Percentiles rank a stretch among this genome's conserved stretches.
phyloP scores from a whole-genome alignment of 2,329 filamentous ascomycete genomes.

The Teratosphaeria gauchensis region DNA sequence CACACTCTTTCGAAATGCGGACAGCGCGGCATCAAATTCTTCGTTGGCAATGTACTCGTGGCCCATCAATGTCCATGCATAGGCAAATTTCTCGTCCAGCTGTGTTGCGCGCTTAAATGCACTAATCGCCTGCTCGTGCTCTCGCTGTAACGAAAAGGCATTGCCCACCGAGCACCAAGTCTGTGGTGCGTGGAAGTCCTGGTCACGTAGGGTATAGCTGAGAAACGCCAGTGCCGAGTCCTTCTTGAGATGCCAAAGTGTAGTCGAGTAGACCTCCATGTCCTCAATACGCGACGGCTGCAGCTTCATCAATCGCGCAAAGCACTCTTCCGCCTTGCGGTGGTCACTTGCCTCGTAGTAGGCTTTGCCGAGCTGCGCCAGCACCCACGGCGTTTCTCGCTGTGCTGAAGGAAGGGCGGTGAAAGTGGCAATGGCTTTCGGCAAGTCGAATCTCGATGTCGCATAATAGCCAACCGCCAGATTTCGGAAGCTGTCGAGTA shows the following conservation, averaged over 20 bases:
- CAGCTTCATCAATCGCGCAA: slow-evolving; percentile 66
- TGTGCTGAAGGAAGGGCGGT: slow-evolving; percentile 61
- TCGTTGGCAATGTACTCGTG: slow-evolving; percentile 95
- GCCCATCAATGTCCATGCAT: slow-evolving; percentile 89
- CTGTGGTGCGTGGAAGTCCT: slow-evolving; percentile 80
- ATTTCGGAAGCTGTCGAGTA: slow-evolving; percentile 73
- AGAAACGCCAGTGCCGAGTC: slow-evolving; percentile 87
- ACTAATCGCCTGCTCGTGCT: slow-evolving; percentile 87
- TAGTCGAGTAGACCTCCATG: slow-evolving; percentile 96
- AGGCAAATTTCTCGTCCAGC: slow-evolving; percentile 80
- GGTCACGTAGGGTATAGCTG: slow-evolving; percentile 79
- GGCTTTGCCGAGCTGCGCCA: slow-evolving; percentile 81
- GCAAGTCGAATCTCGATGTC: slow-evolving; percentile 68
- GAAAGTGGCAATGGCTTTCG: slow-evolving; percentile 67
- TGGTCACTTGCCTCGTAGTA: slow-evolving; percentile 88
- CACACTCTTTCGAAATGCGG: slow-evolving; percentile 77
- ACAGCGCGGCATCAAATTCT: slow-evolving; percentile 89
- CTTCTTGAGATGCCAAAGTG: slow-evolving; percentile 95
- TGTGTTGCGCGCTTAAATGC: slow-evolving; percentile 95
- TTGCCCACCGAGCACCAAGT: slow-evolving; percentile 96
- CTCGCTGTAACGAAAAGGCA: slow-evolving; percentile 81
- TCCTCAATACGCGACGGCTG: slow-evolving; percentile 78
- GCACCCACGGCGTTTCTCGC: slow-evolving; percentile 85
- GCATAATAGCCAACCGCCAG: slow-evolving; percentile 72
- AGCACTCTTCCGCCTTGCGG: slow-evolving; percentile 75